A percentile compares a stretch with the other conserved stretches of the same genome.
Evolutionary conservation across 345 rosid genomes (phyloP).

Genomic region (Jatropha curcas): DNA sequence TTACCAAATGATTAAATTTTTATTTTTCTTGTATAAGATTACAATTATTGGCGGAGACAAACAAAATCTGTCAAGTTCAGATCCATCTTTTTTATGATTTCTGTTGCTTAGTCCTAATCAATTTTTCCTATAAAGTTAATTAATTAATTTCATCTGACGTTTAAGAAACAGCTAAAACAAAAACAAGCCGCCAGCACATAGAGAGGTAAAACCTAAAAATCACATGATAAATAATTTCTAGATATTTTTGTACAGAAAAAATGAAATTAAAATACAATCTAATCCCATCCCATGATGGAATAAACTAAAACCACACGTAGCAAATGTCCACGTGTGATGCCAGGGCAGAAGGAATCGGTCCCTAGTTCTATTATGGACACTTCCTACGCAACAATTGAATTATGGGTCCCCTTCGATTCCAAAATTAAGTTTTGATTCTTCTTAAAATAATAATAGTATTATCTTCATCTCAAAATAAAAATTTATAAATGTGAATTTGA

Average conservation of each 20-base stretch:
- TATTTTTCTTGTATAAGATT: constrained; percentile 15
- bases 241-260: constrained; percentile 3
- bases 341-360: constrained; percentile 37
- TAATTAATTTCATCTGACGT: background rate
- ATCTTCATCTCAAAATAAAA: no score
- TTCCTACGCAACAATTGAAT: constrained; percentile 30
- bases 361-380: constrained; percentile 33
- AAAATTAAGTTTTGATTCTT: constrained; percentile 14
- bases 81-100: constrained; percentile 12
- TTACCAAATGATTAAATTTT: constrained; percentile 23
- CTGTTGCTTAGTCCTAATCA: constrained; percentile 31
- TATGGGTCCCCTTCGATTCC: constrained; percentile 28
- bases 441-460: no score
- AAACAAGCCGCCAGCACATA: no score
- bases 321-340: constrained; percentile 44
- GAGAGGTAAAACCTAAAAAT: no score
- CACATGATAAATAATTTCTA: background rate
- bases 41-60: constrained; percentile 16
- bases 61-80: constrained; percentile 28
- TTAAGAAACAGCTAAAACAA: constrained; percentile 9
- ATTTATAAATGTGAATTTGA: no score
- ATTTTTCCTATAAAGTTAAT: background rate
- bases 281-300: background rate
- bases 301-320: constrained; percentile 5
- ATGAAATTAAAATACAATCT: background rate